Evolutionary conservation across 2,329 filamentous ascomycete species (phyloP).

Genomic region (Neofusicoccum kwambonambiense): DNA sequence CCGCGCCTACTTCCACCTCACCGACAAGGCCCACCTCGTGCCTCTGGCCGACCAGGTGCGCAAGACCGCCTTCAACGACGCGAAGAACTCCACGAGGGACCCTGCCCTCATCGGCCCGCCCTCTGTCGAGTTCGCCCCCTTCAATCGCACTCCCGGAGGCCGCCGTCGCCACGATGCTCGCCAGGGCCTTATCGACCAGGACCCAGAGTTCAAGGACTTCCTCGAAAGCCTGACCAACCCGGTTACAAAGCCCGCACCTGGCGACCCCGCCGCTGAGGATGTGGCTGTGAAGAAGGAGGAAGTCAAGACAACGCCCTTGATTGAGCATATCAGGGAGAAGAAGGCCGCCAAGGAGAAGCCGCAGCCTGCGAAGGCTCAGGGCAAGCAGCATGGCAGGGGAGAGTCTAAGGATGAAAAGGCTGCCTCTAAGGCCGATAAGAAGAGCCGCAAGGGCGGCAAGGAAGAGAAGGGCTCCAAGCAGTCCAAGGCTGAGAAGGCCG

Average conservation of each 20-base stretch:
- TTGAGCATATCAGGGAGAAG: slow-evolving; percentile 88
- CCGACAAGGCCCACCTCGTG: slow-evolving; percentile 66
- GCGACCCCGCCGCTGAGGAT: slow-evolving; percentile 50
- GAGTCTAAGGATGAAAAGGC: slow-evolving; percentile 63
- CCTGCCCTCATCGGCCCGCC: slow-evolving; percentile 75
- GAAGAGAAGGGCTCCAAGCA: slow-evolving; percentile 41
- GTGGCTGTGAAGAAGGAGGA: slow-evolving; percentile 56
- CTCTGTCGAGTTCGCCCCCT: slow-evolving; percentile 75
- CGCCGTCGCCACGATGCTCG: slow-evolving; percentile 77
- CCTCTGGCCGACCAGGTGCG: slow-evolving; percentile 70
- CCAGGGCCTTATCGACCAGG: slow-evolving; percentile 94
- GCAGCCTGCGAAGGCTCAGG: slow-evolving; percentile 42
- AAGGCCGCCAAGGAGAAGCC: slow-evolving; percentile 71
- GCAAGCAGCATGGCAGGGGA: slow-evolving; percentile 57
- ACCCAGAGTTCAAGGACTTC: slow-evolving; percentile 93
- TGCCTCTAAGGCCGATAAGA: slow-evolving; percentile 41
- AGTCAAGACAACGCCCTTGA: slow-evolving; percentile 79
- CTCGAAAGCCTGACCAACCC: slow-evolving; percentile 81
- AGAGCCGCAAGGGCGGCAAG: slow-evolving; percentile 35
- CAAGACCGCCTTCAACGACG: slow-evolving; percentile 72
- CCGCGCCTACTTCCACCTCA: slow-evolving; percentile 78
- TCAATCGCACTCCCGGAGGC: slow-evolving; percentile 75
- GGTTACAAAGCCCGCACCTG: slow-evolving; percentile 54
- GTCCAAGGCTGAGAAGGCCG: slow-evolving; percentile 54
- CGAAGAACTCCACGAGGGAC: slow-evolving; percentile 71